Percentiles rank a stretch among this genome's conserved stretches.
phyloP scores from a whole-genome alignment of 345 rosid species.

The Rhodomyrtus tomentosa region DNA sequence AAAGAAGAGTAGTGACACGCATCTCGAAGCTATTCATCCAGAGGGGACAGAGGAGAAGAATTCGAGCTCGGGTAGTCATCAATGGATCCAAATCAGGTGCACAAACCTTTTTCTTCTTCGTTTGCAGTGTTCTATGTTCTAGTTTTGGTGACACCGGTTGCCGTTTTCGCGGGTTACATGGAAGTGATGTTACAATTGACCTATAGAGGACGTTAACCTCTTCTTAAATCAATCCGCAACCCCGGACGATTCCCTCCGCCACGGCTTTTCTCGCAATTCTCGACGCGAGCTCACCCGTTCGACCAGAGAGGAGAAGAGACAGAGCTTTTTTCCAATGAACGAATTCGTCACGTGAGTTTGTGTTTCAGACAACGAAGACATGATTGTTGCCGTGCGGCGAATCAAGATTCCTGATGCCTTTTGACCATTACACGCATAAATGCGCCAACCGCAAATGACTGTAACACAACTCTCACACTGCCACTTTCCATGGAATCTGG shows the following conservation, averaged over 20 bases:
- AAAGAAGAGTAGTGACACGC: no score
- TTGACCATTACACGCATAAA: not conserved
- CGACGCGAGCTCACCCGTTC: not conserved
- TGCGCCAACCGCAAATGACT: not conserved
- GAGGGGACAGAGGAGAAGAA: no score
- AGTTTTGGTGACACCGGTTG: no score
- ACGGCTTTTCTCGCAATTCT: not conserved
- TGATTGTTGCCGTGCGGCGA: not conserved
- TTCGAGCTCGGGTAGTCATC: no score
- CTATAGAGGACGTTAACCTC: not conserved
- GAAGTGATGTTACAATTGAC: not conserved
- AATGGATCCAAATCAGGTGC: no score
- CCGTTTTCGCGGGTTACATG: not conserved
- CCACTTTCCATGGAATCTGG: not conserved
- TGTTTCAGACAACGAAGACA: not conserved
- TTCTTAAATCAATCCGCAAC: not conserved
- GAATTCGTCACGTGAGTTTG: not conserved
- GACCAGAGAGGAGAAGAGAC: not conserved
- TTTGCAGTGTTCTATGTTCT: no score
- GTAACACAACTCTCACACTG: not conserved
- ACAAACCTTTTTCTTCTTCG: no score
- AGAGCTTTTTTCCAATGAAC: not conserved
- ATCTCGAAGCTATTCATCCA: no score
- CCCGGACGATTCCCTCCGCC: not conserved
- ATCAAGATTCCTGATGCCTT: not conserved